Evolutionary conservation across 2,329 filamentous ascomycete genomes (phyloP).

Genomic region (Cladosporium austrohemisphaericum): DNA sequence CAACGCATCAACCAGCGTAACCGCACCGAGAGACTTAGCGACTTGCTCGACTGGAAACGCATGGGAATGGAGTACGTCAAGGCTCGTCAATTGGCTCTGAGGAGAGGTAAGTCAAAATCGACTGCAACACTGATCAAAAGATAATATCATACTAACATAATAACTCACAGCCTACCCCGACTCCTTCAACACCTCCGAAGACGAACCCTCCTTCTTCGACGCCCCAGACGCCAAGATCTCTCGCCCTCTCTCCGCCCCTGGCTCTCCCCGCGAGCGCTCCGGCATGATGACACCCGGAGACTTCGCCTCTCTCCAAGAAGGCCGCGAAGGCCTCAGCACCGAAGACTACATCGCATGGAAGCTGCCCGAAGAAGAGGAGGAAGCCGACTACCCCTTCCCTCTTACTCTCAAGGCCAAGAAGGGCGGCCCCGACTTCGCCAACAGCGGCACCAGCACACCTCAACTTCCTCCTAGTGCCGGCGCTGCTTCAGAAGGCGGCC

Average conservation of each 20-base stretch:
- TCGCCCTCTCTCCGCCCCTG: slow-evolving; percentile 86
- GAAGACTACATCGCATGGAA: slow-evolving; percentile 99
- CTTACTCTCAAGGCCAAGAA: slow-evolving; percentile 55
- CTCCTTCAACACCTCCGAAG: slow-evolving; percentile 70
- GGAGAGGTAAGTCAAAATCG: slow-evolving; percentile 56
- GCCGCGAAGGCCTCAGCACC: slow-evolving; percentile 84
- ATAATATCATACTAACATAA: not conserved
- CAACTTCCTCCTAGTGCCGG: slow-evolving; percentile 3
- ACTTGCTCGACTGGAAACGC: slow-evolving; percentile 96
- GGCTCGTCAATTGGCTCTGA: slow-evolving; percentile 84
- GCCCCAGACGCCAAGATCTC: slow-evolving; percentile 87
- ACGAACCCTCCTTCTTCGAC: slow-evolving; percentile 82
- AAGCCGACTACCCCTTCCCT: slow-evolving; percentile 70
- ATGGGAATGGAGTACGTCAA: slow-evolving; percentile 99
- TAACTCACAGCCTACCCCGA: slow-evolving; percentile 67
- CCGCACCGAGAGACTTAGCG: slow-evolving; percentile 88
- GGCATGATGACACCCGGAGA: slow-evolving; percentile 99
- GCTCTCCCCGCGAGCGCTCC: slow-evolving; percentile 81
- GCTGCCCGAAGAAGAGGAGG: slow-evolving; percentile 76
- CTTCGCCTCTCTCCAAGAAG: slow-evolving; percentile 93
- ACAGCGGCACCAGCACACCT: slow-evolving; percentile 6
- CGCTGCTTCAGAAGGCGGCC: slow-evolving; percentile 4
- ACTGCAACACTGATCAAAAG: not conserved
- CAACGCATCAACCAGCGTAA: slow-evolving; percentile 99
- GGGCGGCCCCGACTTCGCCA: slow-evolving; percentile 2